Evolutionary conservation across 768 basidiomycete genomes (phyloP), one percentile per base, ranked within the genome.

Genomic region (Auriscalpium orientale): DNA sequence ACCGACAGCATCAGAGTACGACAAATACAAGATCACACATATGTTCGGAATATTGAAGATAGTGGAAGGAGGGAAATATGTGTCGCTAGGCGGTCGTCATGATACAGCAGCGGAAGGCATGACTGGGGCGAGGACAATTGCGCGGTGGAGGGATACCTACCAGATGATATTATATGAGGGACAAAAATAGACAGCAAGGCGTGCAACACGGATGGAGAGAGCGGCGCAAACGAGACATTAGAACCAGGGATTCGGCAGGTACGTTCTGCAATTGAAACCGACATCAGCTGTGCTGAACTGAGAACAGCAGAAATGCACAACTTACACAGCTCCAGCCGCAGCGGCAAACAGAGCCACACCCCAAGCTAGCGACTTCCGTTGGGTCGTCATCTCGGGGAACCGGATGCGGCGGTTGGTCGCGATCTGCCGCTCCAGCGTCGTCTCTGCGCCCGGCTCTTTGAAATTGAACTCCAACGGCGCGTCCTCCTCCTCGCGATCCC

Each of bases 331-430:
- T 50, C 88, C 81, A 68, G 89, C 73, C 33, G 91, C 91, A 50
- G 91, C 74, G 38, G 88, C 89, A 70, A 95, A 95, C 18, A 87
- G 87, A 38, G 88, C 77, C 18, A 87, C 75, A 38, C 91, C 91
- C 91, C 91, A 94, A 2, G 86, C 89, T 53, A 86, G 75, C 37
- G 84, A 83, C 70, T 87, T 89, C 62, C 81, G 79, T 65, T 82
- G 79, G 11, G 91, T 84, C 61, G 84, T 79, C 59, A 85, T 66
- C 48, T 74, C 58, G 13, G 51, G 66, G 68, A 80, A 79, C 57
- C 80, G 68, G 34, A 84, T 75, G 47, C 91, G 79, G 48, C 78
- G 79, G 67, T 92, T 92, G 34, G 83, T 78, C 18, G 74, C 78
- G 51, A 87, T 77, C 47, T 70, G 72, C 46, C 81, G 76, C 60